Conservation (phyloP, 2,329 filamentous ascomycete species). For the Trichoderma sp. region DNA sequence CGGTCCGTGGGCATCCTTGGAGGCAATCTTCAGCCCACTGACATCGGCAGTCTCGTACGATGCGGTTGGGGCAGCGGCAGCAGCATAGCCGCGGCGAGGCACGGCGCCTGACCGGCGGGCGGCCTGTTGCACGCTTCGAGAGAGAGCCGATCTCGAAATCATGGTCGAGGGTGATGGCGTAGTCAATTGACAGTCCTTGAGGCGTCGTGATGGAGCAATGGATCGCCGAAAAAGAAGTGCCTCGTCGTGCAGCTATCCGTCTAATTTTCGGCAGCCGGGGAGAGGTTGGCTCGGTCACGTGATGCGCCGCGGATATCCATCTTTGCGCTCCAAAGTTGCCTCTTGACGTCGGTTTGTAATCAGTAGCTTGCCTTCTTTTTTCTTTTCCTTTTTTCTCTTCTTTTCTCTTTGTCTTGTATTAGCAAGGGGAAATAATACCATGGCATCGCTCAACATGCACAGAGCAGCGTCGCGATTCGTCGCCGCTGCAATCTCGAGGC, state of each 20-base stretch:
- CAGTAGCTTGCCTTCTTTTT: neutral
- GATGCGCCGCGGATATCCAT: slow-evolving; percentile 27
- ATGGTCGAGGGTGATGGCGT: slow-evolving; percentile 59
- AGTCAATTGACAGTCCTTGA: slow-evolving; percentile 54
- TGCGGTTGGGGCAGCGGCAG: slow-evolving; percentile 63
- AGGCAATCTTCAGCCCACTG: slow-evolving; percentile 87
- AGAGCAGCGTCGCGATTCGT: slow-evolving; percentile 26
- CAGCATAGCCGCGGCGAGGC: slow-evolving; percentile 56
- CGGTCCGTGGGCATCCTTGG: slow-evolving; percentile 83
- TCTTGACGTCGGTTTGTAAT: slow-evolving; percentile 18
- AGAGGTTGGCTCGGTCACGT: slow-evolving; percentile 39
- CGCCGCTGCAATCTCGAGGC: neutral
- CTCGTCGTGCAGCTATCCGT: slow-evolving; percentile 45
- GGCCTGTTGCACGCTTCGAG: slow-evolving; percentile 60
- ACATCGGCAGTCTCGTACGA: slow-evolving; percentile 86
- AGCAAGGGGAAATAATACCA: neutral
- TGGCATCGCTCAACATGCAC: slow-evolving; percentile 24
- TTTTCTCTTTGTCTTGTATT: neutral
- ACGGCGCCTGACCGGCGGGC: slow-evolving; percentile 60
- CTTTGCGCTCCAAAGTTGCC: slow-evolving; percentile 1
- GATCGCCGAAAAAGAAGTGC: slow-evolving; percentile 42
- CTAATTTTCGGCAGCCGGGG: slow-evolving; percentile 45
- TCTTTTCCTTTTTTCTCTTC: neutral
- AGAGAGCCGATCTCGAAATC: slow-evolving; percentile 63
- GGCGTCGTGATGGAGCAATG: slow-evolving; percentile 45